Evolutionary conservation across 2,329 filamentous ascomycete species (phyloP).

Genomic region (Emergomyces pasteurianus): DNA sequence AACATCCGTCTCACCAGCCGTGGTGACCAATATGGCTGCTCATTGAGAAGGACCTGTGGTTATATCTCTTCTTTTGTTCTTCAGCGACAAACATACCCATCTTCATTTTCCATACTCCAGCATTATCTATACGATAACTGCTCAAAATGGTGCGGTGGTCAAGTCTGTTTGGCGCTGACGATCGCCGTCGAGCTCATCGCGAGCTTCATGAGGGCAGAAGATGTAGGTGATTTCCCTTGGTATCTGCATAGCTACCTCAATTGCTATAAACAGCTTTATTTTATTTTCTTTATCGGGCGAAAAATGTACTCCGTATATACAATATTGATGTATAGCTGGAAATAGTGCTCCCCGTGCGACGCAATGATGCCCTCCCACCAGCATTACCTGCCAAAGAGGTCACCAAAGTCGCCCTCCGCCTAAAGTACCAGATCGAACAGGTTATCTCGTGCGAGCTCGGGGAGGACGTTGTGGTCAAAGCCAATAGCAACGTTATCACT

Average conservation of each 20-base stretch:
- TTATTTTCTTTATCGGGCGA: conserved; percentile 1
- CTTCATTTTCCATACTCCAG: neutral
- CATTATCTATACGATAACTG: neutral
- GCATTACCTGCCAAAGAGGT: conserved; percentile 67
- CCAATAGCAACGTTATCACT: conserved; percentile 81
- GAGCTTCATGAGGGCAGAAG: conserved; percentile 28
- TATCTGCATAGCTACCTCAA: neutral
- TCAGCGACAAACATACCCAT: neutral
- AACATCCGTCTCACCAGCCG: neutral
- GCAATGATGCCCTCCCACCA: conserved; percentile 37
- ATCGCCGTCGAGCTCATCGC: conserved; percentile 19
- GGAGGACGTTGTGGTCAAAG: conserved; percentile 57
- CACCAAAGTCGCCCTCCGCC: conserved; percentile 75
- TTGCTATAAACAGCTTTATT: neutral
- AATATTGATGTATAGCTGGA: neutral
- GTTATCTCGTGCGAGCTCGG: conserved; percentile 85
- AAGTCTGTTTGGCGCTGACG: conserved; percentile 21
- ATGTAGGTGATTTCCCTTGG: conserved; percentile 23
- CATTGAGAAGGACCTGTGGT: neutral
- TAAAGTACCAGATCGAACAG: conserved; percentile 84
- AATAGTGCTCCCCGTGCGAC: conserved; percentile 33
- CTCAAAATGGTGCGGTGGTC: conserved; percentile 28
- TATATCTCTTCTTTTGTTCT: neutral
- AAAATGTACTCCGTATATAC: neutral
- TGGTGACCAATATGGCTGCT: neutral